These are phyloP conservation scores for Wickerhamiella azymoides DNA, from an alignment of 805 yeast genomes.

Conservation along the genomic window DNA sequence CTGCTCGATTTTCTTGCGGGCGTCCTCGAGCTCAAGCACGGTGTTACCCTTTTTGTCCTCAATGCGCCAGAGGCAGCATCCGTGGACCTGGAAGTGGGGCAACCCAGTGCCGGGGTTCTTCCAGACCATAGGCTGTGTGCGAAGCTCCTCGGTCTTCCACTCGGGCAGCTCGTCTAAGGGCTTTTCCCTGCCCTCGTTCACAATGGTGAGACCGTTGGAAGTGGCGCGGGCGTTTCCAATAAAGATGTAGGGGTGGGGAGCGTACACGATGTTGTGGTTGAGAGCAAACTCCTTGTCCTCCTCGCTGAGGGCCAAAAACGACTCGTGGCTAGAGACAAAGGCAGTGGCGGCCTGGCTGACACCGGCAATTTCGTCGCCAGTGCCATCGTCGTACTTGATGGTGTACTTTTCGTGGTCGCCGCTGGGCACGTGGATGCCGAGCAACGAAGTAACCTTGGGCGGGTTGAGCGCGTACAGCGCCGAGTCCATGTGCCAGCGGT, in stretches of 20 bases:
- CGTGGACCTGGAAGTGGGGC: conserved; percentile 77
- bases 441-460: conserved; percentile 70
- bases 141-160: conserved; percentile 71
- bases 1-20: conserved; percentile 56
- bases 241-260: conserved; percentile 85
- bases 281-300: conserved; percentile 66
- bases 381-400: conserved; percentile 56
- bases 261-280: conserved; percentile 69
- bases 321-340: conserved; percentile 71
- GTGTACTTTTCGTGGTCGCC: conserved; percentile 34
- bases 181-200: conserved; percentile 60
- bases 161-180: conserved; percentile 56
- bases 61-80: conserved; percentile 66
- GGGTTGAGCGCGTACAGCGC: conserved; percentile 79
- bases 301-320: conserved; percentile 49
- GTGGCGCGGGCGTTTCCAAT: conserved; percentile 73
- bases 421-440: conserved; percentile 72
- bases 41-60: conserved; percentile 42
- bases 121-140: conserved; percentile 78
- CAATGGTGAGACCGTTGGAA: conserved; percentile 77
- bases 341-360: conserved; percentile 68
- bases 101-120: conserved; percentile 76
- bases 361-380: conserved; percentile 42
- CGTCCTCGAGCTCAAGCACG: conserved; percentile 46
- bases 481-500: conserved; percentile 90